Evolutionary conservation across 202 grass and related monocot genomes (phyloP).

Genomic region (Schoenoplectus triqueter): DNA sequence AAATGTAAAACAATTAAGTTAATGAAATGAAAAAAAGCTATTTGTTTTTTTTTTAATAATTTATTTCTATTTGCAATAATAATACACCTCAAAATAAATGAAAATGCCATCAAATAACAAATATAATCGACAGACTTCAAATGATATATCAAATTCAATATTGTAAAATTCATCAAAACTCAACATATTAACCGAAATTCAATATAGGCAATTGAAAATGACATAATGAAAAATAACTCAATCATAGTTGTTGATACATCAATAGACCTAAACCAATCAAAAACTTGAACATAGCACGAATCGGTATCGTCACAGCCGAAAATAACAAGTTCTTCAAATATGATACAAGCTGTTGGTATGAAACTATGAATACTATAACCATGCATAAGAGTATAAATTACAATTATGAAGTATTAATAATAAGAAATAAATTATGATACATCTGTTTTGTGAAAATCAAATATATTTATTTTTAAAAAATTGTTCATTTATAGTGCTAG

Average conservation of each 20-base stretch:
- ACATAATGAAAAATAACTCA: too few relatives aligned
- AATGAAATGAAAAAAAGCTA: not conserved
- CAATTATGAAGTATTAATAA: not conserved
- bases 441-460: not conserved
- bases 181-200: not conserved
- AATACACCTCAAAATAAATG: not conserved
- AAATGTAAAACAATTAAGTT: not conserved
- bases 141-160: not conserved
- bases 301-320: not conserved
- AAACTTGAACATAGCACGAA: not conserved
- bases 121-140: not conserved
- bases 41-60: not conserved
- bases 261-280: not conserved
- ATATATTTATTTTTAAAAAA: not conserved
- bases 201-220: not conserved
- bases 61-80: not conserved
- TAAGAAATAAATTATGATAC: not conserved
- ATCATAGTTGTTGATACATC: too few relatives aligned
- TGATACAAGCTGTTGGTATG: too few relatives aligned
- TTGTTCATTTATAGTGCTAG: not conserved
- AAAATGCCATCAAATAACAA: not conserved
- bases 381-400: not conserved
- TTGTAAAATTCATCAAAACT: slow-evolving; percentile 1
- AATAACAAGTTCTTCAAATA: not conserved
- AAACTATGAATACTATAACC: too few relatives aligned